Base-by-base conservation (phyloP, 306 rosid genomes). In the Senna tora region DNA sequence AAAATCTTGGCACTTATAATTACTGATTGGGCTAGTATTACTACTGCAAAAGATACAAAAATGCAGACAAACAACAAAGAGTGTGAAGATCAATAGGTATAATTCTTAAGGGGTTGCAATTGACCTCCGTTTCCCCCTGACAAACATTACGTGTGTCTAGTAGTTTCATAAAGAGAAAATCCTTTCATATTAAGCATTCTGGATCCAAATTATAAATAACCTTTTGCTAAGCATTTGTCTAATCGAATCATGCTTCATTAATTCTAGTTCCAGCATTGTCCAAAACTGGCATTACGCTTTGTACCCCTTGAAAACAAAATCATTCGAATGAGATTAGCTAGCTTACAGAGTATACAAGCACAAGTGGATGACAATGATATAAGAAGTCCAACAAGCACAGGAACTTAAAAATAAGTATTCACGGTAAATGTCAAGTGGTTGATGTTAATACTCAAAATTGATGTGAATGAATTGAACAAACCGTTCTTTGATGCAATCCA, bases 401-500 rank as follows among this genome's bases (percentile, higher is more conserved):
- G 63, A 74, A 59, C 51, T 60, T 25, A 11, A 17, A 58, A 67
- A 41, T 62, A 67, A 63, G 73, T 5, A 22, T 52, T 34, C 21
- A 69, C 45, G 56, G 9, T 20, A 51, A 73, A 15, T 7, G 32
- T 59, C 38, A 41, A 4, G 17, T 2, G 72, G 10, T 9, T 49
- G 17, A 65, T 39, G 69, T 54, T 19, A 54, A 61, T 19, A 8
- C 43, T 47, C 30, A 33, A 65, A 49, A 69, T 32, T 22, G 6
- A 8, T 8, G 15, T n/a, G 51, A 56, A 39, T 19, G 62, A 80
- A 77, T 30, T 17, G 33, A 69, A 84, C 87, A 58, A 75, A 95
- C 99, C 96, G 81, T 16, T 91, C 92, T 88, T 82, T 88, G 66
- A 91, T 75, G 88, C 99, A 95, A 73, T 82, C 86, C 85, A 73